Evolutionary conservation across 1,284 basidiomycete genomes (phyloP).

Genomic region (Takashimella koratensis): DNA sequence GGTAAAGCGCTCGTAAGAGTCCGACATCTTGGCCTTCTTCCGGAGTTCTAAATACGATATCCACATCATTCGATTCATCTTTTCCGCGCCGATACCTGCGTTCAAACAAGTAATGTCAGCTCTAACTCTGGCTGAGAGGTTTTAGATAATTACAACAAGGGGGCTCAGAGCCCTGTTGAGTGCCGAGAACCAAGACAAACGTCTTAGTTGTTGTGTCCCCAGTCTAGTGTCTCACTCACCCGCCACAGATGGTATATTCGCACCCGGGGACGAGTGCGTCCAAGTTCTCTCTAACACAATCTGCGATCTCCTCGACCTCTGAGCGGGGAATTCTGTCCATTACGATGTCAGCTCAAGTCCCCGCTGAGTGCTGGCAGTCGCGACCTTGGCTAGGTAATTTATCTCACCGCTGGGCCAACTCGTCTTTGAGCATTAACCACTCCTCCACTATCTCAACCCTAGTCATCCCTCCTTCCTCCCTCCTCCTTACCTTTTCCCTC

Average conservation of each 20-base stretch:
- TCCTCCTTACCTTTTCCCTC: conserved; percentile 26
- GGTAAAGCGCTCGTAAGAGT: conserved; percentile 31
- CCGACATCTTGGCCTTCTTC: conserved; percentile 32
- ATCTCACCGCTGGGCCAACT: conserved; percentile 39
- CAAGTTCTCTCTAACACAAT: conserved; percentile 37
- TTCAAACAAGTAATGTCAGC: conserved; percentile 1
- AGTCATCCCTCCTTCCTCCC: conserved; percentile 41
- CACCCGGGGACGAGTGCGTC: conserved; percentile 38
- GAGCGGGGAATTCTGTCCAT: conserved; percentile 35
- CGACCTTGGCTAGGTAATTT: too few species aligned
- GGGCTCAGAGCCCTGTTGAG: not conserved
- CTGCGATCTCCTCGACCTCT: conserved; percentile 44
- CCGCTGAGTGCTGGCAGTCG: too few species aligned
- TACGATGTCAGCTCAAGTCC: too few species aligned
- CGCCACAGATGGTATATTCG: conserved; percentile 41
- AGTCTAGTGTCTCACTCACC: too few species aligned
- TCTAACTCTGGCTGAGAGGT: too few species aligned
- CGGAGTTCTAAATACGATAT: conserved; percentile 45
- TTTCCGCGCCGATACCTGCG: conserved; percentile 46
- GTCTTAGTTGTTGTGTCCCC: too few species aligned
- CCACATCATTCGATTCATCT: conserved; percentile 43
- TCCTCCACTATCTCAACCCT: conserved; percentile 43
- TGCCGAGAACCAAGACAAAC: too few species aligned
- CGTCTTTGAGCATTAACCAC: conserved; percentile 41
- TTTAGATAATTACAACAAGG: not conserved